Evolutionary conservation across 2,329 filamentous ascomycete species (phyloP).

Genomic region (Talaromyces rugulosus): DNA sequence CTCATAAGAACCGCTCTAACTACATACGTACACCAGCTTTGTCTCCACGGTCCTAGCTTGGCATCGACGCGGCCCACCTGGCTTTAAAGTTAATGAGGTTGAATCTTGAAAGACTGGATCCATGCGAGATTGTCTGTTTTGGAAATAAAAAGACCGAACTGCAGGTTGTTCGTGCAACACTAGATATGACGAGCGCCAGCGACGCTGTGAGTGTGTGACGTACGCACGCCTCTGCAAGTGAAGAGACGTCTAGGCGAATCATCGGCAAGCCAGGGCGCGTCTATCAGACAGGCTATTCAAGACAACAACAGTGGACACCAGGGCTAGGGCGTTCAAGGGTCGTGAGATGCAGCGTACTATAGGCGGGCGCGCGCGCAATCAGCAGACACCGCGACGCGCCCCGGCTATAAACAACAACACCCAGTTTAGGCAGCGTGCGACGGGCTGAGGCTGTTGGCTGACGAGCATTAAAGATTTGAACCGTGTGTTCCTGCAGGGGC

Average conservation of each 20-base stretch:
- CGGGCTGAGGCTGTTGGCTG: neutral
- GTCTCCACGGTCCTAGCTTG: neutral
- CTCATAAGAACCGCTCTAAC: neutral
- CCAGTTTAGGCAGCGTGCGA: neutral
- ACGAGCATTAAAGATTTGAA: no score
- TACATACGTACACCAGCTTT: neutral
- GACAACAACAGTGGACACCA: slow-evolving; percentile 4
- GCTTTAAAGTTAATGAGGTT: neutral
- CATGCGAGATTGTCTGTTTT: neutral
- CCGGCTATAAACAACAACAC: slow-evolving; percentile 3
- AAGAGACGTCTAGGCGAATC: slow-evolving; percentile 10
- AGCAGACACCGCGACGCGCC: slow-evolving; percentile 2
- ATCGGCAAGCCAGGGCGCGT: slow-evolving; percentile 13
- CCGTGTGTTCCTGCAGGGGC: neutral
- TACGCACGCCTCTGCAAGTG: neutral
- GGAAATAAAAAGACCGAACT: neutral
- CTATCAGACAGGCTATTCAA: slow-evolving; percentile 10
- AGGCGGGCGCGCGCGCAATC: neutral
- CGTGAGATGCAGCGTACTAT: neutral
- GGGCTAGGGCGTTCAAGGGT: neutral
- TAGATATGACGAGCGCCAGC: neutral
- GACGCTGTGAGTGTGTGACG: neutral
- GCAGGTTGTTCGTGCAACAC: neutral
- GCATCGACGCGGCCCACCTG: neutral
- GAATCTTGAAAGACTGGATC: neutral